These are phyloP conservation scores for Cyberlindnera galapagoensis DNA, from an alignment of 805 yeast genomes.

Conservation along the genomic window DNA sequence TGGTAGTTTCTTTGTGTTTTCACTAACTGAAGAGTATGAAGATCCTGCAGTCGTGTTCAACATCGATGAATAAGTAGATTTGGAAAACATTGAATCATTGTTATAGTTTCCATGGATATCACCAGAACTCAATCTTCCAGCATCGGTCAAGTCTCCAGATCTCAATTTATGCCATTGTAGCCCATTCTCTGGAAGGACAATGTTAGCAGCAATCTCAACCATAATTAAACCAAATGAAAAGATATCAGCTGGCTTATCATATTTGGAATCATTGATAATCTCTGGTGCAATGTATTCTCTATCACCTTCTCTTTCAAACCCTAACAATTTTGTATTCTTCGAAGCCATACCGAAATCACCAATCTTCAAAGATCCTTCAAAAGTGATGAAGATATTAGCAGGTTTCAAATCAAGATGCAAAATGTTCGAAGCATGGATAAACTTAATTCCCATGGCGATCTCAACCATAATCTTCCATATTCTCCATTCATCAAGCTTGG, in stretches of 20 bases:
- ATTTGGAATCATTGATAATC: conserved; percentile 71
- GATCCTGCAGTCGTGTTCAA: conserved; percentile 23
- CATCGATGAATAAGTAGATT: conserved; percentile 21
- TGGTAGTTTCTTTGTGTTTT: conserved; percentile 41
- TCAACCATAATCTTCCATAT: conserved; percentile 95
- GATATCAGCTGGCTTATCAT: conserved; percentile 89
- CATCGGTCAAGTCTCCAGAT: conserved; percentile 93
- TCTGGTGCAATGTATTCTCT: conserved; percentile 98
- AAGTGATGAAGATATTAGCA: conserved; percentile 88
- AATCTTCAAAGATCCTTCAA: conserved; percentile 88
- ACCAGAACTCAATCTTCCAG: conserved; percentile 76
- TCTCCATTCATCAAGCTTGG: conserved; percentile 90
- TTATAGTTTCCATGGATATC: conserved; percentile 38
- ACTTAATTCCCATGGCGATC: conserved; percentile 68
- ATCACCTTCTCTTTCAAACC: conserved; percentile 92
- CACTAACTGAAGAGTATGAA: conserved; percentile 23
- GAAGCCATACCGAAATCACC: conserved; percentile 98
- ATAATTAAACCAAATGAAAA: conserved; percentile 91
- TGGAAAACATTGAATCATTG: conserved; percentile 20
- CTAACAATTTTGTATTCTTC: conserved; percentile 57
- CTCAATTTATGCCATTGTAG: conserved; percentile 93
- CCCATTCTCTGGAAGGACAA: conserved; percentile 92
- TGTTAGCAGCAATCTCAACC: conserved; percentile 94
- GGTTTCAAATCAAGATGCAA: conserved; percentile 92
- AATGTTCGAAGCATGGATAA: conserved; percentile 70